Percentiles rank a stretch among this genome's conserved stretches.
Evolutionary conservation across 306 rosid genomes (phyloP).

Genomic region (Fragaria iinumae): DNA sequence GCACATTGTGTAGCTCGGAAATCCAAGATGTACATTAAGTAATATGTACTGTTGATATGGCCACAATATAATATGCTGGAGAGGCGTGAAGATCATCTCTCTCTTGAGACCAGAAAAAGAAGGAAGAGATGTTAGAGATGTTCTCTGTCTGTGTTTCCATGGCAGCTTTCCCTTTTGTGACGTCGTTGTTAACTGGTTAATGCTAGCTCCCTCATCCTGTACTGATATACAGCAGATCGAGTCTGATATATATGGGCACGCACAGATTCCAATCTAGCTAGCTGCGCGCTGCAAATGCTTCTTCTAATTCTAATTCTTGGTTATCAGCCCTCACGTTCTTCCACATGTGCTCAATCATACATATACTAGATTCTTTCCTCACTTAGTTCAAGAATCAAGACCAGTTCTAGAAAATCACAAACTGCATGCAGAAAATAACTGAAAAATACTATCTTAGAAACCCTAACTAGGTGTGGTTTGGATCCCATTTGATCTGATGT

Average conservation of each 20-base stretch:
- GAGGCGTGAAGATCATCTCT: conserved; percentile 80
- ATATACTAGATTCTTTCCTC: conserved; percentile 36
- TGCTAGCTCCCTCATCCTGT: not conserved
- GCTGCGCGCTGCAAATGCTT: not conserved
- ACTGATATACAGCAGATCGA: conserved; percentile 3
- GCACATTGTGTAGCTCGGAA: conserved; percentile 34
- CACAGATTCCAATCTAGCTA: conserved; percentile 42
- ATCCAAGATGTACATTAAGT: conserved; percentile 36
- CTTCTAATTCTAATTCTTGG: conserved; percentile 27
- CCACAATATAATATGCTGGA: conserved; percentile 48
- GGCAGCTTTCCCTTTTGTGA: conserved; percentile 73
- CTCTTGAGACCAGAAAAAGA: not conserved
- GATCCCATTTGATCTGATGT: not conserved
- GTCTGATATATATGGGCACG: conserved; percentile 2
- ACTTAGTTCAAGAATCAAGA: conserved; percentile 1
- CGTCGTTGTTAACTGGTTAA: conserved; percentile 32
- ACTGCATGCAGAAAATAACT: not conserved
- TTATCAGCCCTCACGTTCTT: conserved; percentile 39
- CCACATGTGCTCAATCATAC: conserved; percentile 62
- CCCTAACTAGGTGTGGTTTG: not conserved
- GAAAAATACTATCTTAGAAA: not conserved
- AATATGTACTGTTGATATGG: conserved; percentile 28
- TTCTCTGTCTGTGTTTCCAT: conserved; percentile 36
- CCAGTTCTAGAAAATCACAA: not conserved
- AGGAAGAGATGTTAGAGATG: not conserved